Percentiles rank a stretch among this genome's conserved stretches.
phyloP scores from a whole-genome alignment of 2,329 filamentous ascomycete species.

The Xylaria hypoxylon region DNA sequence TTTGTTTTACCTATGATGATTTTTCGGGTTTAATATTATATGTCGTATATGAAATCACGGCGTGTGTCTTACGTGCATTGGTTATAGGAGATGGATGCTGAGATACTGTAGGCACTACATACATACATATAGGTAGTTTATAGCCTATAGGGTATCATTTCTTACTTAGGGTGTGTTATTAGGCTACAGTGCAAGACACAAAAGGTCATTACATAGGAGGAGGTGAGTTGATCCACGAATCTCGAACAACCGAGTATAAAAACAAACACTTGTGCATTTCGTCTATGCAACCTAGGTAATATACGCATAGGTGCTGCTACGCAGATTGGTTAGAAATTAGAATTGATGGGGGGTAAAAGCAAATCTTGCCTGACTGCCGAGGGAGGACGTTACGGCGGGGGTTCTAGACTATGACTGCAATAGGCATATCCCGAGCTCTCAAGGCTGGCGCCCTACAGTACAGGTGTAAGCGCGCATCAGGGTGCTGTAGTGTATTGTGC shows the following conservation, averaged over 20 bases:
- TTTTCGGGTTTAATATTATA: too few species aligned
- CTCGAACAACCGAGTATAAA: not conserved
- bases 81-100: too few species aligned
- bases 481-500: slow-evolving; percentile 16
- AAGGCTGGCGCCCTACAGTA: slow-evolving; percentile 20
- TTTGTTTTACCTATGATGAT: not conserved
- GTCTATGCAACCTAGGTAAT: not conserved
- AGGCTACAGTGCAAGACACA: too few species aligned
- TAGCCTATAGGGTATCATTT: too few species aligned
- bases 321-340: too few species aligned
- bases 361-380: slow-evolving; percentile 24
- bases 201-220: not conserved
- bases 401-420: slow-evolving; percentile 24
- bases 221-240: not conserved
- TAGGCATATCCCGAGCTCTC: slow-evolving; percentile 22
- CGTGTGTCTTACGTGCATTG: too few species aligned
- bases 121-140: too few species aligned
- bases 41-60: too few species aligned
- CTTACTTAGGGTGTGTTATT: too few species aligned
- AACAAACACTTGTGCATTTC: slow-evolving; percentile 6
- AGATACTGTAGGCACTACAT: too few species aligned
- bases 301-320: not conserved
- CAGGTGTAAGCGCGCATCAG: slow-evolving; percentile 19
- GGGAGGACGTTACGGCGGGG: slow-evolving; percentile 18
- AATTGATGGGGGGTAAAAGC: too few species aligned